Base-by-base conservation (phyloP, 208 protist genomes). In the Trypanosoma conorhini region DNA sequence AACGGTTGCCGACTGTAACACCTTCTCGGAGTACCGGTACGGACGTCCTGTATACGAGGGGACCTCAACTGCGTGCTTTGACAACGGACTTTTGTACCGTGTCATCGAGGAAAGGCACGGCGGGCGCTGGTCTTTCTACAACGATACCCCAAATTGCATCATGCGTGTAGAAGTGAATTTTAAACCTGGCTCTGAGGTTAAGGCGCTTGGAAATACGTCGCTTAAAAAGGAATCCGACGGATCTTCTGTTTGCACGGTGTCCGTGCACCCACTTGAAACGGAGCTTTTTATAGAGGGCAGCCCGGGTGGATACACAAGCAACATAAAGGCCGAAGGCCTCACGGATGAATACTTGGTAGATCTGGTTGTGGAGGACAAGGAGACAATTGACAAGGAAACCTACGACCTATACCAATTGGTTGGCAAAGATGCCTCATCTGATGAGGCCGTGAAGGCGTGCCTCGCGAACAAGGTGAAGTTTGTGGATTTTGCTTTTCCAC, bases 81-180 rank as follows among this genome's bases (percentile, higher is more conserved):
- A 86, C 22, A 69, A 82, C 21, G 86, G 88, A 8, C 74, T 92
- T 46, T 76, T 96, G n/a, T 93, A 81, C 74, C 86, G 86, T 48
- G 87, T 93, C 61, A 65, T 89, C 4, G 76, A 92, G 58, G 76
- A 75, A 42, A 70, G 61, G 52, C 88, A 83, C 31, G 77, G 67
- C 48, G 81, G 82, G 28, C 82, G 82, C 59, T 96, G 90, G 85
- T 91, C 83, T 35, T 95, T 95, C 51, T 96, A 96, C 81, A 96
- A 96, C 61, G 87, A 91, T 74, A 87, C 86, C 1, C 56, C 64
- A 31, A 82, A 88, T 67, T 88, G 62, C 21, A 67, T 93, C 72
- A 96, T 96, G 86, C 82, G 67, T 19, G 83, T 96, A 54, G 66
- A 88, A 74, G 87, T 92, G 51, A 80, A 62, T 21, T 96, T 96